Conservation (phyloP, 495 filamentous ascomycete species). For the Daldinia caldariorum region DNA sequence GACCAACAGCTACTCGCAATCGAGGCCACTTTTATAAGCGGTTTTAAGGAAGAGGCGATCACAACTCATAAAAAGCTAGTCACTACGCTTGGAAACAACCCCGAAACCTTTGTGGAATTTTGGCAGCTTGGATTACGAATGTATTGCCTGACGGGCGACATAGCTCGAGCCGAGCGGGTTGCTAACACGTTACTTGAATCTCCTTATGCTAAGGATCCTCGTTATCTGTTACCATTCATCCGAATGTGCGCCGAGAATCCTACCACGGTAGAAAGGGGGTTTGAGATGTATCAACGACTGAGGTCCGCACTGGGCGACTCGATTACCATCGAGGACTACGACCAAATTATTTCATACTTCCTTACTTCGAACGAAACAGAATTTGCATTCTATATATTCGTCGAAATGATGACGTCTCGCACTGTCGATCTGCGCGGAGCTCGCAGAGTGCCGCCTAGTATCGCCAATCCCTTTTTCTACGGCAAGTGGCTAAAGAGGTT, state of each 20-base stretch:
- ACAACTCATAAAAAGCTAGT: conserved; percentile 71
- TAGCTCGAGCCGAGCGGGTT: conserved; percentile 70
- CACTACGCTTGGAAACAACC: conserved; percentile 60
- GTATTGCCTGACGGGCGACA: conserved; percentile 66
- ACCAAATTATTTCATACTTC: conserved; percentile 70
- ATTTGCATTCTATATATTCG: conserved; percentile 76
- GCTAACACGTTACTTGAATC: conserved; percentile 66
- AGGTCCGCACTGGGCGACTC: conserved; percentile 65
- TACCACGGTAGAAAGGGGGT: conserved; percentile 62
- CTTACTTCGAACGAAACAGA: conserved; percentile 67
- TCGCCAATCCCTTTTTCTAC: conserved; percentile 81
- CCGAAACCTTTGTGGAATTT: conserved; percentile 64
- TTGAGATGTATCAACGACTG: conserved; percentile 72
- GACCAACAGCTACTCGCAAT: conserved; percentile 72
- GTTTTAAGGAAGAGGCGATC: conserved; percentile 67
- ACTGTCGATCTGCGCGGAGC: conserved; percentile 54
- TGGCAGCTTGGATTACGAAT: conserved; percentile 76
- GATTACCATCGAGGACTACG: conserved; percentile 80
- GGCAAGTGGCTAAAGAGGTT: conserved; percentile 85
- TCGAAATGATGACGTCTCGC: conserved; percentile 82
- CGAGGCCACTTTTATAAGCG: conserved; percentile 69
- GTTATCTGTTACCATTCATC: conserved; percentile 75
- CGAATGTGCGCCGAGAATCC: conserved; percentile 53
- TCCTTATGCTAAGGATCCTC: conserved; percentile 58
- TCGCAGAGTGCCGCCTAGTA: conserved; percentile 64